Evolutionary conservation across 2,329 filamentous ascomycete genomes (phyloP), one percentile per base, ranked within the genome.

Genomic region (Pezicula rhizophila): DNA sequence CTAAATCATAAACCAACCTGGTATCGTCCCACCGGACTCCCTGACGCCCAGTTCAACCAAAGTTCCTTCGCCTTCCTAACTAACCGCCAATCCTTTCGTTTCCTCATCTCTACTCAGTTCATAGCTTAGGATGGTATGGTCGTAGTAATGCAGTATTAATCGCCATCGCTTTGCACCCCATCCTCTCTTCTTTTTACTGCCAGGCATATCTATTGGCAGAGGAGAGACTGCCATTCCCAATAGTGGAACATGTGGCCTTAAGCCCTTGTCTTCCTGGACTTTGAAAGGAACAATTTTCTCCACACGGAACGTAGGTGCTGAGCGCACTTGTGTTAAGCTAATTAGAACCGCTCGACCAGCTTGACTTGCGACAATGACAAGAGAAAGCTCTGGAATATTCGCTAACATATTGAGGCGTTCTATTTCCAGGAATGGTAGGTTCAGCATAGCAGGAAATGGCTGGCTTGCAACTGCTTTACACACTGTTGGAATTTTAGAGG

Each of bases 71-170:
- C 28, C 28, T 10, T 31, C 2, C 11, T 49, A 69, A 56, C 28
- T 51, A 56, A 45, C 62, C 57, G 14, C 28, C 28, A 31, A 12
- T 10, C 28, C 28, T 31, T 31, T 10, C 7, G 28, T 11, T 11
- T 56, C 49, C 37, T 64, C 64, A 40, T 70, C 66, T 23, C 76
- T 69, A 40, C 67, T 71, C 47, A 89, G 65, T 64, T 88, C 82
- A 67, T 89, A 91, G 50, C 77, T 83, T 55, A 89, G 61, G 25
- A 91, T 76, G 2, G 78, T 77, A 58, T 87, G 81, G 64, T 89
- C 81, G 50, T 76, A 75, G 62, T 85, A 91, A 63, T 87, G 82
- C 65, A 91, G 67, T 63, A 92, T 77, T 49, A 92, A 56, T 50
- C 85, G 71, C 74, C 84, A 90, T 49, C 78, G 72, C 54, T 72